Percentiles rank a stretch among this genome's conserved stretches.
These are phyloP conservation scores for Scheffersomyces cryptocercus DNA, from an alignment of 1,139 yeast genomes.

Conservation along the genomic window DNA sequence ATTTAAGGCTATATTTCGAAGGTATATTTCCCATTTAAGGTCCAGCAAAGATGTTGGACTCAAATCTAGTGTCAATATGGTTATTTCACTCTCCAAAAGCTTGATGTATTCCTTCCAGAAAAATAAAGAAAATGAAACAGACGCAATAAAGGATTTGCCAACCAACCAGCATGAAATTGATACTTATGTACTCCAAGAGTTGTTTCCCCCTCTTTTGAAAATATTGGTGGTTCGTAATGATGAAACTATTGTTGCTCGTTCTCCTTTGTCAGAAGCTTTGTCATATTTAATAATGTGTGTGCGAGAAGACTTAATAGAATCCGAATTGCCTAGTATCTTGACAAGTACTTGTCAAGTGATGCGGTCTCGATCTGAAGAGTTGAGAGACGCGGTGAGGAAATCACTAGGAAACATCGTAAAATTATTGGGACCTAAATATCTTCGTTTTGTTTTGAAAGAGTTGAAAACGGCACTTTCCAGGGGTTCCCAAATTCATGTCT, in stretches of 20 bases:
- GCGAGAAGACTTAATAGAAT: constrained; percentile 53
- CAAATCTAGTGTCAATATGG: constrained; percentile 60
- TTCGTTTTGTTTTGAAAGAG: constrained; percentile 75
- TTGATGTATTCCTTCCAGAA: constrained; percentile 25
- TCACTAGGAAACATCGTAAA: constrained; percentile 66
- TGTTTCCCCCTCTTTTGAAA: constrained; percentile 63
- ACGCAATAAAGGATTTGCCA: constrained; percentile 27
- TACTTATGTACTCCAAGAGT: constrained; percentile 53
- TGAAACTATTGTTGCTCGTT: constrained; percentile 72
- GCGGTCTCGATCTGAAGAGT: constrained; percentile 82
- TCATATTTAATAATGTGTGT: constrained; percentile 70
- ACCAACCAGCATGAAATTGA: constrained; percentile 49
- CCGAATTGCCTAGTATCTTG: constrained; percentile 75
- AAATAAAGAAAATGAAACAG: constrained; percentile 11
- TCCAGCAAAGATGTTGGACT: constrained; percentile 51
- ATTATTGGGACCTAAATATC: constrained; percentile 70
- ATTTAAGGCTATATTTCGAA: constrained; percentile 69
- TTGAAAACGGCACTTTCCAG: constrained; percentile 75
- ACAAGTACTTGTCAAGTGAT: constrained; percentile 86
- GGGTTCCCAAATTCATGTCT: constrained; percentile 93
- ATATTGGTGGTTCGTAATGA: constrained; percentile 67
- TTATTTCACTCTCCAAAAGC: constrained; percentile 65
- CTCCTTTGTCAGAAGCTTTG: constrained; percentile 81
- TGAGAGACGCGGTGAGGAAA: constrained; percentile 85
- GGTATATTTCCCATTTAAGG: constrained; percentile 62